A percentile compares a stretch with the other conserved stretches of the same genome.
Evolutionary conservation across 495 filamentous ascomycete species (phyloP).

Genomic region (Aspergillus bridgeri): DNA sequence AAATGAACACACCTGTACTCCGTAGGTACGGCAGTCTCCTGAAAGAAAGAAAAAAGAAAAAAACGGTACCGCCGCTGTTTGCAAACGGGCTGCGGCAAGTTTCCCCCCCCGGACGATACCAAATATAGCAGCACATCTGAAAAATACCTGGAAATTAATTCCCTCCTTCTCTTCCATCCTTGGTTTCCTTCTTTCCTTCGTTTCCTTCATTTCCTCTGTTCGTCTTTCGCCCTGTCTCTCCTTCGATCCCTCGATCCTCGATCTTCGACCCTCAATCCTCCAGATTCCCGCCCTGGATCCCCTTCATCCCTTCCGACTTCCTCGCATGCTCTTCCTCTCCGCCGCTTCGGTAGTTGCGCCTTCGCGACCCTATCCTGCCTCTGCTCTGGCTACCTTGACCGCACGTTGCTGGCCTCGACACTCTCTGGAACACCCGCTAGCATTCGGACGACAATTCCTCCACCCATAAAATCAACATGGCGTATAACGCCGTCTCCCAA

Average conservation of each 20-base stretch:
- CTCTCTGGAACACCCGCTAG: slow-evolving; percentile 12
- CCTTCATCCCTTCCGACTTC: background rate
- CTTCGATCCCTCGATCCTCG: slow-evolving; percentile 2
- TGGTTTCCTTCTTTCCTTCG: background rate
- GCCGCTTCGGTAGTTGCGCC: background rate
- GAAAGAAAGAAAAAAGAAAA: too few relatives aligned
- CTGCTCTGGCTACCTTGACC: slow-evolving; percentile 18
- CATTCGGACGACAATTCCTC: background rate
- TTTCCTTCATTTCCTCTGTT: too few relatives aligned
- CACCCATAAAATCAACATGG: slow-evolving; percentile 36
- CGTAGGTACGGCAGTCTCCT: too few relatives aligned
- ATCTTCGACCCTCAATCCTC: background rate
- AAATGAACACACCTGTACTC: too few relatives aligned
- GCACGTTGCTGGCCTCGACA: background rate
- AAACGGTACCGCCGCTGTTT: too few relatives aligned
- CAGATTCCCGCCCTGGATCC: background rate
- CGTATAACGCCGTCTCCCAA: slow-evolving; percentile 47
- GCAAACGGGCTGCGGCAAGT: background rate
- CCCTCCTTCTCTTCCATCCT: background rate
- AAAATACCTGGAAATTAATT: background rate
- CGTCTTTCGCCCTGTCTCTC: background rate
- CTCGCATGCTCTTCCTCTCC: background rate
- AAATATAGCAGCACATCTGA: background rate
- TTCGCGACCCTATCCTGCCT: background rate
- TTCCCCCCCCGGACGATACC: background rate